These are phyloP conservation scores for Radiomyces spectabilis DNA, from an alignment of 192 early-diverging fungal genomes.

Conservation along the genomic window DNA sequence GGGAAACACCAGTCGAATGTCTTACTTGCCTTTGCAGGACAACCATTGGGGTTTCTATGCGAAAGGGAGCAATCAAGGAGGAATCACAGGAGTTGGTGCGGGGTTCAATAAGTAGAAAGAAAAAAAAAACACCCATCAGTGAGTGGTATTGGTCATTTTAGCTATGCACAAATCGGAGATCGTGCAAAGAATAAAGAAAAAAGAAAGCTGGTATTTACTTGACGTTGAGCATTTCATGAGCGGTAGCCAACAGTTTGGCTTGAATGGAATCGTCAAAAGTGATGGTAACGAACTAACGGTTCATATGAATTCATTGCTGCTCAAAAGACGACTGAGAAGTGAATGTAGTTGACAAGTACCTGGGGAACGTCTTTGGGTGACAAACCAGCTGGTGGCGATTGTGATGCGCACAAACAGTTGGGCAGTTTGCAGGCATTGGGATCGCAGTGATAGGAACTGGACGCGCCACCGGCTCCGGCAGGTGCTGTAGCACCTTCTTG, in stretches of 20 bases:
- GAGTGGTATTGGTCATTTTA: not conserved
- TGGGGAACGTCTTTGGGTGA: conserved; percentile 42
- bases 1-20: too few species aligned
- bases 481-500: conserved; percentile 1
- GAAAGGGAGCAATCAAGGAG: conserved; percentile 3
- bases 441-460: conserved; percentile 31
- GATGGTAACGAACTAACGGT: conserved; percentile 43
- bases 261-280: conserved; percentile 65
- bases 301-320: too few species aligned
- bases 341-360: not conserved
- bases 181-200: not conserved
- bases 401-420: conserved; percentile 41
- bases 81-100: not conserved
- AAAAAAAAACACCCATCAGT: not conserved
- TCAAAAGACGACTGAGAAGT: not conserved
- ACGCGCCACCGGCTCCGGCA: not conserved
- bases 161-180: not conserved
- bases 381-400: conserved; percentile 39
- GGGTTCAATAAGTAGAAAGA: not conserved
- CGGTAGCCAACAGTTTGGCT: conserved; percentile 19
- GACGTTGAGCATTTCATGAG: conserved; percentile 22
- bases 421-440: conserved; percentile 41
- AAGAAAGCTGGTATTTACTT: conserved; percentile 21
- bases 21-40: conserved; percentile 21
- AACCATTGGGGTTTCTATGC: conserved; percentile 38